Evolutionary conservation across 805 yeast species (phyloP).

Genomic region (Sugiyamaella chiloensis): DNA sequence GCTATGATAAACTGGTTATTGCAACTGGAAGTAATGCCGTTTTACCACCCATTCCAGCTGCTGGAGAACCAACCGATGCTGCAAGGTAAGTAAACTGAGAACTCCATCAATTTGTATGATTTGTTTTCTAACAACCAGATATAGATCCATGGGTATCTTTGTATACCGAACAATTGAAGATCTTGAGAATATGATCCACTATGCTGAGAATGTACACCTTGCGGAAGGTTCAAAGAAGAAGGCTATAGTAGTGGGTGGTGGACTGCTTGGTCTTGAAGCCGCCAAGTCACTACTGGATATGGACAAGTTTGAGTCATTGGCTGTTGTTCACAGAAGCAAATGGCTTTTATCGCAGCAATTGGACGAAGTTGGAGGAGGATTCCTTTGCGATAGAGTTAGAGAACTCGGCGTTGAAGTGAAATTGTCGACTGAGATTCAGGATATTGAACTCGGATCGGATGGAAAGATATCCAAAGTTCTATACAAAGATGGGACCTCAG

Average conservation of each 20-base stretch:
- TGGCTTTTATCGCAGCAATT: conserved; percentile 39
- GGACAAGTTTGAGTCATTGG: conserved; percentile 30
- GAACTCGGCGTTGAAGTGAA: conserved; percentile 53
- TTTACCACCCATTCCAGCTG: conserved; percentile 3
- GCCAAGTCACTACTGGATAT: conserved; percentile 38
- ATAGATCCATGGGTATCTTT: conserved; percentile 6
- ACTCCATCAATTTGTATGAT: not conserved
- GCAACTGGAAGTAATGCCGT: conserved; percentile 12
- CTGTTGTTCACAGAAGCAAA: conserved; percentile 35
- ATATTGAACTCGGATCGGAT: conserved; percentile 38
- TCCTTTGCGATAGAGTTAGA: conserved; percentile 45
- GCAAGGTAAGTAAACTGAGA: conserved; percentile 7
- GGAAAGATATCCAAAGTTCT: conserved; percentile 27
- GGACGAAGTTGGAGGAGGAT: conserved; percentile 36
- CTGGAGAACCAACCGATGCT: not conserved
- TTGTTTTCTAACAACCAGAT: not conserved
- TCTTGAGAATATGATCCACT: conserved; percentile 6
- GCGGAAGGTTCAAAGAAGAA: not conserved
- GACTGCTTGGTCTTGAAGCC: conserved; percentile 34
- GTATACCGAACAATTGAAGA: conserved; percentile 9
- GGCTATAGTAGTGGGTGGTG: conserved; percentile 9
- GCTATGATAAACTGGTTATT: conserved; percentile 7
- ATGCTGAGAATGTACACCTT: conserved; percentile 1
- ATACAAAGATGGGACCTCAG: conserved; percentile 32
- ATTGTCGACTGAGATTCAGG: conserved; percentile 48